Evolutionary conservation across 495 filamentous ascomycete genomes (phyloP).

Genomic region (Talaromyces liani): DNA sequence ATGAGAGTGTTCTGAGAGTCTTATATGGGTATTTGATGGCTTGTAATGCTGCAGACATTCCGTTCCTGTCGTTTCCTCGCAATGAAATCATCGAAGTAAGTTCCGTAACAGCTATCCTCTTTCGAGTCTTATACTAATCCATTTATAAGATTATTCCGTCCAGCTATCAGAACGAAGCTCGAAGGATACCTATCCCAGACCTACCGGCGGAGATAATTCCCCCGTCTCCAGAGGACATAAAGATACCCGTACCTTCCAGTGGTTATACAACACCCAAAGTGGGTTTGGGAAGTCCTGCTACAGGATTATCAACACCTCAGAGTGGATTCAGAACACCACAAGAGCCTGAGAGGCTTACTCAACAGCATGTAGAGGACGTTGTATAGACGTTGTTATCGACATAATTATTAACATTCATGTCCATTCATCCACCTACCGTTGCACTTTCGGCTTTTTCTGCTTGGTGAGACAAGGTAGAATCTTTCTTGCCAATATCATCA

Average conservation of each 20-base stretch:
- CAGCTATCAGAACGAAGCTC: conserved; percentile 92
- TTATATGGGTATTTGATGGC: conserved; percentile 98
- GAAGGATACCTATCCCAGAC: conserved; percentile 70
- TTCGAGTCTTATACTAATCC: conserved; percentile 8
- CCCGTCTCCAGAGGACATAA: conserved; percentile 73
- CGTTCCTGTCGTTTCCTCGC: conserved; percentile 85
- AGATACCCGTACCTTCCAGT: conserved; percentile 66
- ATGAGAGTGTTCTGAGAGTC: conserved; percentile 93
- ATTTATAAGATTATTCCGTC: conserved; percentile 76
- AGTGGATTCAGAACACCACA: conserved; percentile 33
- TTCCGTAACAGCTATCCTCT: not conserved
- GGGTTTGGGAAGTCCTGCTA: conserved; percentile 40
- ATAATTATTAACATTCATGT: conserved; percentile 1
- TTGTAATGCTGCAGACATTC: conserved; percentile 93
- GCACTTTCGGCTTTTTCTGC: not conserved
- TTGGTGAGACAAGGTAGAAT: not conserved
- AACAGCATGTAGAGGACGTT: conserved; percentile 43
- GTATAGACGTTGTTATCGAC: conserved; percentile 19
- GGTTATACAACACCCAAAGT: conserved; percentile 43
- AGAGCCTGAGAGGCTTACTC: conserved; percentile 40
- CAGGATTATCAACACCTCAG: conserved; percentile 35
- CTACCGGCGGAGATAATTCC: conserved; percentile 57
- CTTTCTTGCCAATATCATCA: not conserved
- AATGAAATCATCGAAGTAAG: conserved; percentile 91
- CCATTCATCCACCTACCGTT: not conserved